Conservation (phyloP, 2,329 filamentous ascomycete genomes). For the Lomentospora prolificans region DNA sequence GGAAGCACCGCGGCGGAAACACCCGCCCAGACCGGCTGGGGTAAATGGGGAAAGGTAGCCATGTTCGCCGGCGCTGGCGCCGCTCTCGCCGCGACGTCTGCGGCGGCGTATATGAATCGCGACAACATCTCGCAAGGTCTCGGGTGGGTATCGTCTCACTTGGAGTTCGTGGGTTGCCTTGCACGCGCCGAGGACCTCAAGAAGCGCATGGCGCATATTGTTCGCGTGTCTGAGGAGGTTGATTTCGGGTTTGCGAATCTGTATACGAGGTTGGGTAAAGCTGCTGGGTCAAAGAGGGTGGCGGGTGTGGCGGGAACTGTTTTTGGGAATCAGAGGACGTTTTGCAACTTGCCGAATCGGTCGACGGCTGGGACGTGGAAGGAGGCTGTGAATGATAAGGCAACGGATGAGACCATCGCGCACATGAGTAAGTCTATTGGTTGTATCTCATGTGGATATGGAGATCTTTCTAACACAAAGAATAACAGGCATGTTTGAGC, state of each 20-base stretch:
- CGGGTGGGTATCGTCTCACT: slow-evolving; percentile 77
- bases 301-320: slow-evolving; percentile 41
- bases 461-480: too few species aligned
- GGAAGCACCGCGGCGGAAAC: slow-evolving; percentile 17
- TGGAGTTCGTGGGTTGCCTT: slow-evolving; percentile 88
- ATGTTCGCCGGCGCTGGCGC: slow-evolving; percentile 79
- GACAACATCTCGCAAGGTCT: slow-evolving; percentile 69
- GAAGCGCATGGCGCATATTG: slow-evolving; percentile 59
- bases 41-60: slow-evolving; percentile 74
- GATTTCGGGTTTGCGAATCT: slow-evolving; percentile 74
- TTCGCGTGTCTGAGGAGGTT: slow-evolving; percentile 53
- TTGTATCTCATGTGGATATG: too few species aligned
- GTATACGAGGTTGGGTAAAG: slow-evolving; percentile 73
- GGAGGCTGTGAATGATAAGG: slow-evolving; percentile 67
- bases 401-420: slow-evolving; percentile 66
- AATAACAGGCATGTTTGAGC: slow-evolving; percentile 58
- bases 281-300: slow-evolving; percentile 44
- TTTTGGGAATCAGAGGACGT: slow-evolving; percentile 66
- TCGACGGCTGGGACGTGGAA: slow-evolving; percentile 49
- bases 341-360: slow-evolving; percentile 69
- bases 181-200: slow-evolving; percentile 75
- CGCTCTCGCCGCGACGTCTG: slow-evolving; percentile 70
- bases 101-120: slow-evolving; percentile 77
- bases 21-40: slow-evolving; percentile 43
- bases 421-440: slow-evolving; percentile 53